phyloP scores from a whole-genome alignment of 2,329 filamentous ascomycete genomes.

The Aspergillus chevalieri region DNA sequence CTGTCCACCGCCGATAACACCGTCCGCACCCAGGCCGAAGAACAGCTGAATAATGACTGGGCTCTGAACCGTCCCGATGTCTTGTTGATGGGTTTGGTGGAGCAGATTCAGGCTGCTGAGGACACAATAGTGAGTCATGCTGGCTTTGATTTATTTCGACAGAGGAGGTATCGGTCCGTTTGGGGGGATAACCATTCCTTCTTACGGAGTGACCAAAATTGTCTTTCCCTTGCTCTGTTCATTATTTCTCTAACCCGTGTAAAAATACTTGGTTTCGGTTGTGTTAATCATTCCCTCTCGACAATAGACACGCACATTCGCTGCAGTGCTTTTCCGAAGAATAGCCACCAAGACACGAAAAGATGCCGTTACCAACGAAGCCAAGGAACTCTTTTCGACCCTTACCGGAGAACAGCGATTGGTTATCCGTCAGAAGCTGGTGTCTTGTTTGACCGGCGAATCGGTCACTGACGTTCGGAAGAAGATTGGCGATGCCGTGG shows the following conservation, averaged over 20 bases:
- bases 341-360: constrained; percentile 88
- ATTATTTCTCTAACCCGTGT: neutral
- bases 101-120: constrained; percentile 77
- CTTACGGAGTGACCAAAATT: neutral
- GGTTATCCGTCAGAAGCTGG: constrained; percentile 75
- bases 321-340: constrained; percentile 87
- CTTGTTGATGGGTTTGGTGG: constrained; percentile 85
- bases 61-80: constrained; percentile 73
- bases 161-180: neutral
- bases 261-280: neutral
- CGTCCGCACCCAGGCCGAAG: constrained; percentile 78
- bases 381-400: constrained; percentile 78
- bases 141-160: neutral
- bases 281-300: constrained; percentile 1
- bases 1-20: constrained; percentile 86
- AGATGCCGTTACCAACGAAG: constrained; percentile 59
- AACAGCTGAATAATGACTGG: constrained; percentile 88
- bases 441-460: constrained; percentile 70
- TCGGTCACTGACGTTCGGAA: constrained; percentile 70
- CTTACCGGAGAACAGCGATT: constrained; percentile 66
- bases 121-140: constrained; percentile 60
- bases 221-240: neutral
- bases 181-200: too few species aligned
- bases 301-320: constrained; percentile 74
- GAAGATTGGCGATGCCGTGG: constrained; percentile 96